Evolutionary conservation across 2,329 filamentous ascomycete species (phyloP).

Genomic region (Lecanicillium sp.): DNA sequence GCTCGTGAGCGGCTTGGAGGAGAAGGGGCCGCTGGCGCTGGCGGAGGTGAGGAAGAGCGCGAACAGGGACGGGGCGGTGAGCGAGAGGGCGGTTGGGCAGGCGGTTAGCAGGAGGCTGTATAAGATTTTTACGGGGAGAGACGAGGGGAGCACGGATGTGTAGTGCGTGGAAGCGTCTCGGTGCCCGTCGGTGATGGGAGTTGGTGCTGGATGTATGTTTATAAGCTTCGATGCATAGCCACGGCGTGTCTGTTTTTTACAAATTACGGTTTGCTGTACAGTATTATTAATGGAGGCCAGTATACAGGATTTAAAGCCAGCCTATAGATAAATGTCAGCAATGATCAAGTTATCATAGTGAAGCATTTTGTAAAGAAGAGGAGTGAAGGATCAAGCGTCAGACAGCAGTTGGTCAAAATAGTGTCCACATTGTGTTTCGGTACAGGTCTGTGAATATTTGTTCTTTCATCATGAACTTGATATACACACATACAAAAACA

Average conservation of each 20-base stretch:
- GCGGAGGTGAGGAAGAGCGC: conserved; percentile 53
- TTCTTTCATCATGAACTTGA: conserved; percentile 58
- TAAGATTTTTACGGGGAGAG: conserved; percentile 53
- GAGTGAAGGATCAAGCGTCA: conserved; percentile 40
- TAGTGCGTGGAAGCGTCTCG: too few species aligned
- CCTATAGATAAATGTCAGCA: too few species aligned
- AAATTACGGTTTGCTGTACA: too few species aligned
- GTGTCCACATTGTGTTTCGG: conserved; percentile 66
- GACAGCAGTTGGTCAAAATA: conserved; percentile 78
- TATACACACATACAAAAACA: conserved; percentile 2
- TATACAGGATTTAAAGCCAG: conserved; percentile 2
- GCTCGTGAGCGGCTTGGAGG: conserved; percentile 54
- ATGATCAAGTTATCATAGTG: conserved; percentile 1
- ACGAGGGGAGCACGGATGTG: conserved; percentile 51
- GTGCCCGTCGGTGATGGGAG: too few species aligned
- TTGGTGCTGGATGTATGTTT: too few species aligned
- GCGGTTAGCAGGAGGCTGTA: conserved; percentile 53
- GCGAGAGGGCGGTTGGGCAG: conserved; percentile 49
- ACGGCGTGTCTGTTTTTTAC: too few species aligned
- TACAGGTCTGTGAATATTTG: conserved; percentile 78
- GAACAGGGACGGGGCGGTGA: conserved; percentile 51
- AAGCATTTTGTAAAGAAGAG: conserved; percentile 13
- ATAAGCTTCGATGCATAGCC: too few species aligned
- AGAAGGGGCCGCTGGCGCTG: conserved; percentile 54
- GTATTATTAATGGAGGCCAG: not conserved